Evolutionary conservation across 1,139 yeast species (phyloP), one percentile per base, ranked within the genome.

Genomic region (Entelexis paramagnoliae): DNA sequence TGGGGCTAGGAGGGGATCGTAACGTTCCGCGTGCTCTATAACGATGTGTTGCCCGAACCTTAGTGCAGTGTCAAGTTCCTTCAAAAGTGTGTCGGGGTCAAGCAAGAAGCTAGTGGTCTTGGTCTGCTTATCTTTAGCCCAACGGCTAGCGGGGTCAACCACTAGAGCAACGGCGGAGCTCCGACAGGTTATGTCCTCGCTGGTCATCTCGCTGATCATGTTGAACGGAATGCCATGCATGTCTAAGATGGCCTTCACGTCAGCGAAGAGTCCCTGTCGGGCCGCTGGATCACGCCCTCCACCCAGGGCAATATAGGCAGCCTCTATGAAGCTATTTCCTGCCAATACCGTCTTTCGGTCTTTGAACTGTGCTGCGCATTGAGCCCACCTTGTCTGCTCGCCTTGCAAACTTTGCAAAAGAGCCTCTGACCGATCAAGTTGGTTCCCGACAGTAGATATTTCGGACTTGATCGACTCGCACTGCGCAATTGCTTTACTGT

Each of bases 361-460:
- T 13, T 71, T 72, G 62, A 83, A 88, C 33, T 71, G 72, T 14
- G 68, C 65, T 17, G 81, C 74, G 43, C 80, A 78, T 1, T 60
- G 64, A 29, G 75, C 70, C 98, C 98, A 91, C 61, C 97, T 74
- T n/a, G 70, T 68, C 59, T 83, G 75, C 63, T 91, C 98, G 1
- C 69, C 66, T 0, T 81, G 74, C 56, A 91, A 71, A 58, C 77
- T 80, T 7, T 78, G 80, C 44, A 89, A 71, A 44, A 91, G 70
- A 22, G 70, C 65, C 52, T 77, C 68, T 58, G 96, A 83, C 49
- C 95, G 71, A 1, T 64, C 67, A 2, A 87, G 84, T 57, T 79
- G 84, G 6, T 56, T 58, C 57, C 81, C 79, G 10, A 87, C 93
- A 1, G 64, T 59, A 2, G 65, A 66, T 83, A 88, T 83, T 62